phyloP scores from a whole-genome alignment of 2,329 filamentous ascomycete genomes.

The Fusarium sp. region DNA sequence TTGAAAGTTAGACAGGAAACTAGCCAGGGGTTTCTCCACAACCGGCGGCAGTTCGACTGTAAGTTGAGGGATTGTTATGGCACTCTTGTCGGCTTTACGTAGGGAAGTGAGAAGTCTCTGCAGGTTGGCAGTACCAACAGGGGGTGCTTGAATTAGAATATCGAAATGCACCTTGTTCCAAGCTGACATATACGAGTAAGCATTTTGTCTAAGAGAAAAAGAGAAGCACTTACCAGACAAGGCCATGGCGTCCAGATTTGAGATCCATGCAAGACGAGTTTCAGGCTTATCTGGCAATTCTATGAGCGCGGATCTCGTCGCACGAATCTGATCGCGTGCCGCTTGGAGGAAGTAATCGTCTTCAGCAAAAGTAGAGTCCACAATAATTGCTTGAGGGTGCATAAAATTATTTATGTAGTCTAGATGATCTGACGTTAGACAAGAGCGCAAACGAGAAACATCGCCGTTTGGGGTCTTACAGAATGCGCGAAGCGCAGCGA shows the following conservation, averaged over 20 bases:
- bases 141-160: constrained; percentile 82
- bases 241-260: constrained; percentile 78
- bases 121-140: constrained; percentile 77
- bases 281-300: constrained; percentile 74
- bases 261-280: constrained; percentile 79
- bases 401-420: constrained; percentile 78
- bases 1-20: constrained; percentile 70
- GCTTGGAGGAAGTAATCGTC: constrained; percentile 74
- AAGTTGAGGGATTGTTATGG: constrained; percentile 75
- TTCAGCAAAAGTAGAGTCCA: constrained; percentile 75
- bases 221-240: constrained; percentile 65
- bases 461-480: constrained; percentile 53
- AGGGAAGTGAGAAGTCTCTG: constrained; percentile 83
- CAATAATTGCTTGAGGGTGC: constrained; percentile 79
- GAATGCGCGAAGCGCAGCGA: constrained; percentile 72
- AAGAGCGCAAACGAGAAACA: neutral
- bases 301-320: constrained; percentile 72
- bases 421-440: constrained; percentile 40
- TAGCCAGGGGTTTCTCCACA: constrained; percentile 72
- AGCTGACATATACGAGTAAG: constrained; percentile 55
- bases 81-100: constrained; percentile 78
- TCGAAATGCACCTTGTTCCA: constrained; percentile 86
- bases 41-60: constrained; percentile 84
- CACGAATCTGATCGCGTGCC: constrained; percentile 64
- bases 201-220: constrained; percentile 25